Base-by-base conservation (phyloP, 176 grass and related monocot genomes). In the Zea mays region DNA sequence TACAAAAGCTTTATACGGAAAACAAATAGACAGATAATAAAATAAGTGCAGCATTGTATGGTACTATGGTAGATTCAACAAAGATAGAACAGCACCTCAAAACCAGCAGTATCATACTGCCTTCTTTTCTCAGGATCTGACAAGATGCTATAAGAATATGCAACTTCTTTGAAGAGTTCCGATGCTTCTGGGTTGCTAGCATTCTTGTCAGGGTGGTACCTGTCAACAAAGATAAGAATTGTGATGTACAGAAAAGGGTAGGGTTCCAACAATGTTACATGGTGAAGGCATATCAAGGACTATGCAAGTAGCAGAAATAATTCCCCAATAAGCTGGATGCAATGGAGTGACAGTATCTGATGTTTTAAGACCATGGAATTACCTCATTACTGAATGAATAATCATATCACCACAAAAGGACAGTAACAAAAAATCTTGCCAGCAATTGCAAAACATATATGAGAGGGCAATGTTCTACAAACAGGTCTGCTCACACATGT, bases 131-230 rank as follows among this genome's bases (percentile, higher is more conserved):
- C 96, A 65, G 92, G 92, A 76, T 98, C 96, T 64, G 96, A 98
- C 79, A 98, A 85, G 74, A 98, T 98, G 79, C 92, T 92, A 80
- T 98, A 98, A 33, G 96, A 98, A 92, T 95, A 98, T 81, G 96
- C 92, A 74, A 98, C 96, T 88, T 98, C 96, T 90, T 98, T 98
- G 79, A 98, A 98, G 77, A 94, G 96, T 57, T 98, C 96, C 56
- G 96, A 98, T 2, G 96, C 87, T 86, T 98, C 96, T 76, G 96
- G 91, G 74, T 98, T 94, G 81, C 96, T 98, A 49, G 65, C 89
- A 73, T 98, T 98, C 69, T 98, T 98, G 59, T 98, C 96, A 21
- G 96, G 96, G 65, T 98, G 96, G 54, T 98, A 98, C 87, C 96
- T 98, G 72, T 61, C 52, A 67, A 75, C 43, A 35, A 86, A 41